phyloP scores from a whole-genome alignment of 495 filamentous ascomycete species.

The Jackrogersella multiformis region DNA sequence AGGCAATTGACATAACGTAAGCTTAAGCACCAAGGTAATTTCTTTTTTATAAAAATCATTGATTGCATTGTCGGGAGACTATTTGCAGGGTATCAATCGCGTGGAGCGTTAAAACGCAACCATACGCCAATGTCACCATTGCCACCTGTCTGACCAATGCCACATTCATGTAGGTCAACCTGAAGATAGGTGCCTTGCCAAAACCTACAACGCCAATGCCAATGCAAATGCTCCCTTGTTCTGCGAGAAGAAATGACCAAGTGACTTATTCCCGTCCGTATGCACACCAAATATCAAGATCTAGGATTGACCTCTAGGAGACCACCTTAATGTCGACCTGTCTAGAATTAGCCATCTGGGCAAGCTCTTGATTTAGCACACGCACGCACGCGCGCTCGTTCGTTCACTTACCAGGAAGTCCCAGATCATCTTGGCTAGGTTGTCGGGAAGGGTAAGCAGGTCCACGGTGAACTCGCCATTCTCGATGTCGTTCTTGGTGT shows the following conservation, averaged over 20 bases:
- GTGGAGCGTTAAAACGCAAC: constrained; percentile 43
- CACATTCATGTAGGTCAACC: constrained; percentile 19
- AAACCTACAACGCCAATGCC: constrained; percentile 44
- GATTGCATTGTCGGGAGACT: constrained; percentile 31
- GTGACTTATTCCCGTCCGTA: constrained; percentile 2
- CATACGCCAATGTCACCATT: constrained; percentile 47
- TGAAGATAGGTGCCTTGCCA: constrained; percentile 16
- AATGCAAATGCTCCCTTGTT: constrained; percentile 41
- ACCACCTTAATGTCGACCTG: constrained; percentile 44
- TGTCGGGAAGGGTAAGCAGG: constrained; percentile 91
- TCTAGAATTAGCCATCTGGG: constrained; percentile 9
- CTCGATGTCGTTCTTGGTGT: constrained; percentile 96
- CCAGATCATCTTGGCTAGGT: constrained; percentile 88
- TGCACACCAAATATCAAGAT: constrained; percentile 7
- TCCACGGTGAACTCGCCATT: constrained; percentile 99
- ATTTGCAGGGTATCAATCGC: constrained; percentile 45
- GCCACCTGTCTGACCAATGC: constrained; percentile 37
- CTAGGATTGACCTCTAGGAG: constrained; percentile 8
- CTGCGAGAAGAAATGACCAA: constrained; percentile 7
- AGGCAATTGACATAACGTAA: neutral
- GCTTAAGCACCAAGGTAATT: neutral
- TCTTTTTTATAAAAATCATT: constrained; percentile 5
- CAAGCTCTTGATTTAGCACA: neutral
- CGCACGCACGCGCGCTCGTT: no score
- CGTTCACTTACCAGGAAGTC: constrained; percentile 75